These are phyloP conservation scores for Fusarium ambrosium DNA, from an alignment of 2,329 filamentous ascomycete genomes.

Conservation along the genomic window DNA sequence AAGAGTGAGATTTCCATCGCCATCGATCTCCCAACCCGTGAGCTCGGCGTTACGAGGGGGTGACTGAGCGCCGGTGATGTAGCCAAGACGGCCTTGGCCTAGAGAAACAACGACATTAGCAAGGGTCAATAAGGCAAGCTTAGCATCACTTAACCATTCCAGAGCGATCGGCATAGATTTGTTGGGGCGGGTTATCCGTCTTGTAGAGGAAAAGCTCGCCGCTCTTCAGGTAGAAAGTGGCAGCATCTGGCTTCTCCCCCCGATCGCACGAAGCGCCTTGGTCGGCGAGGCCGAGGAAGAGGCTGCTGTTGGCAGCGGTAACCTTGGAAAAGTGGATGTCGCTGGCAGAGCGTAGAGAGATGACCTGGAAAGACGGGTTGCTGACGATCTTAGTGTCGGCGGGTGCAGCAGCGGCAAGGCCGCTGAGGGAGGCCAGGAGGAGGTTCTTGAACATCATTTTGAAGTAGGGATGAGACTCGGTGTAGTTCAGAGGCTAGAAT, in stretches of 20 bases:
- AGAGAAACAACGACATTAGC: conserved; percentile 58
- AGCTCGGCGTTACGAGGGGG: conserved; percentile 59
- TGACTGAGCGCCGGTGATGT: conserved; percentile 60
- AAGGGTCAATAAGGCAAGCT: background rate
- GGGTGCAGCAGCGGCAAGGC: background rate
- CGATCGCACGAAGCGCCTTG: conserved; percentile 50
- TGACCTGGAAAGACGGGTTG: conserved; percentile 58
- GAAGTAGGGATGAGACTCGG: background rate
- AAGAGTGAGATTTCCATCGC: conserved; percentile 60
- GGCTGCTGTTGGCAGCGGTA: conserved; percentile 58
- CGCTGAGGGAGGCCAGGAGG: background rate
- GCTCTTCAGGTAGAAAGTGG: conserved; percentile 62
- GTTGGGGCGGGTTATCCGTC: conserved; percentile 57
- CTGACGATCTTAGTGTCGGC: background rate
- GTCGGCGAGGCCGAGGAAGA: conserved; percentile 58
- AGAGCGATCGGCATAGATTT: conserved; percentile 68
- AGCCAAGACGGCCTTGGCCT: conserved; percentile 67
- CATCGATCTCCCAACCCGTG: conserved; percentile 61
- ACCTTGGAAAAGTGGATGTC: conserved; percentile 61
- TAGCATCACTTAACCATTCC: conserved; percentile 65
- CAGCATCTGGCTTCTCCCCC: conserved; percentile 41
- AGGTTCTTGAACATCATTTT: background rate
- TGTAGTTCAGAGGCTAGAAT: background rate
- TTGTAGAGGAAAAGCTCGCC: conserved; percentile 63
- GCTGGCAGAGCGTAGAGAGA: conserved; percentile 63